These are phyloP conservation scores for Ogataea minuta DNA, from an alignment of 805 yeast species.

Conservation along the genomic window DNA sequence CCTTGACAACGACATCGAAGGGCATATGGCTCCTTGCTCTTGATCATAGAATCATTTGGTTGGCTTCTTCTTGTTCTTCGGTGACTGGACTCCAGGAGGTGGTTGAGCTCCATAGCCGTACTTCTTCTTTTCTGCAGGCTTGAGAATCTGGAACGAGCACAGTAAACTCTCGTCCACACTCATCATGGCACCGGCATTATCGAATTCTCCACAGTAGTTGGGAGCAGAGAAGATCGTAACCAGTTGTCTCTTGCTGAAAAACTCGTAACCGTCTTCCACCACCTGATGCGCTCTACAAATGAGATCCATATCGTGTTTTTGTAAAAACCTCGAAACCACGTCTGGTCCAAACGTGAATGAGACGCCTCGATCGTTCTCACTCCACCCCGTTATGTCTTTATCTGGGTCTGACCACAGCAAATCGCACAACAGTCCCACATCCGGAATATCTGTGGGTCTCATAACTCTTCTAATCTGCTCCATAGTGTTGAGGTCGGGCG, in stretches of 20 bases:
- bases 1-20: too few relatives aligned
- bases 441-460: slow-evolving; percentile 99
- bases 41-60: slow-evolving; percentile 20
- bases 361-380: slow-evolving; percentile 98
- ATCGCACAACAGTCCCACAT: slow-evolving; percentile 94
- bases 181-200: slow-evolving; percentile 99
- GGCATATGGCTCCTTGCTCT: background rate
- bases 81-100: slow-evolving; percentile 24
- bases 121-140: slow-evolving; percentile 96
- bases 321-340: slow-evolving; percentile 92
- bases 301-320: slow-evolving; percentile 96
- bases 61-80: slow-evolving; percentile 31
- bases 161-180: slow-evolving; percentile 93
- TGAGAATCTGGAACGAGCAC: slow-evolving; percentile 94
- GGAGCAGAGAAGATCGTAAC: slow-evolving; percentile 97
- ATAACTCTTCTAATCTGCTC: slow-evolving; percentile 97
- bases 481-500: slow-evolving; percentile 97
- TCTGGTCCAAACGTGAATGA: slow-evolving; percentile 99
- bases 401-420: slow-evolving; percentile 98
- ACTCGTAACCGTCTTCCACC: slow-evolving; percentile 98
- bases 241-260: slow-evolving; percentile 91
- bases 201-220: slow-evolving; percentile 98
- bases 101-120: slow-evolving; percentile 35
- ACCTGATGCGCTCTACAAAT: slow-evolving; percentile 99
- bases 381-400: slow-evolving; percentile 97